A percentile compares a stretch with the other conserved stretches of the same genome.
phyloP scores from a whole-genome alignment of 1,284 basidiomycete genomes.

The Heterobasidion annosum region DNA sequence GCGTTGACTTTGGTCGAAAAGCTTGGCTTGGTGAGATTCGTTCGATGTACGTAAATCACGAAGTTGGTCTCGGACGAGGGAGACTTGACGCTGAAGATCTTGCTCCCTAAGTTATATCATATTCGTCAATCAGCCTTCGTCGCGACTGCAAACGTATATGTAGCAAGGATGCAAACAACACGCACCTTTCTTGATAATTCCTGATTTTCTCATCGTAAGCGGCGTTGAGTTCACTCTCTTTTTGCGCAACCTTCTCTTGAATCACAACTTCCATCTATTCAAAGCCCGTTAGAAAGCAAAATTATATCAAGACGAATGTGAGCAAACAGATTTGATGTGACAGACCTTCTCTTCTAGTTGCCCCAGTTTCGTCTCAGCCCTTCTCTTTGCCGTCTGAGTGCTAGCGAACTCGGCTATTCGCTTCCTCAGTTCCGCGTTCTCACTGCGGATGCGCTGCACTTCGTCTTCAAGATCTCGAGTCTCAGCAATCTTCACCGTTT shows the following conservation, averaged over 20 bases:
- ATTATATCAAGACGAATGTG: not conserved
- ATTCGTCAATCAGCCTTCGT: not conserved
- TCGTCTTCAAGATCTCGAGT: conserved; percentile 69
- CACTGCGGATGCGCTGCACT: conserved; percentile 61
- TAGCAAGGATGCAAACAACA: conserved; percentile 14
- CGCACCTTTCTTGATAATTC: conserved; percentile 93
- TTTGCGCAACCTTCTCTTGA: conserved; percentile 76
- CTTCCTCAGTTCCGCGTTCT: conserved; percentile 73
- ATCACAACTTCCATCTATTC: conserved; percentile 85
- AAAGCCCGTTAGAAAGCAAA: conserved; percentile 5
- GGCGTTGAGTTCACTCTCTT: conserved; percentile 93
- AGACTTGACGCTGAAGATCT: conserved; percentile 82
- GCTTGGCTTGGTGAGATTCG: conserved; percentile 85
- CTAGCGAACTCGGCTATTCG: conserved; percentile 57
- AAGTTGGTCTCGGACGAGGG: conserved; percentile 80
- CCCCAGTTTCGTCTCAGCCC: conserved; percentile 64
- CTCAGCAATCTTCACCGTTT: conserved; percentile 82
- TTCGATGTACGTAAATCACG: conserved; percentile 85
- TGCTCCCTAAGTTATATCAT: conserved; percentile 58
- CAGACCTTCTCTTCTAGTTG: conserved; percentile 78
- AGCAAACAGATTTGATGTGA: not conserved
- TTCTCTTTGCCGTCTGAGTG: conserved; percentile 69
- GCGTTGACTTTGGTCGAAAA: conserved; percentile 81
- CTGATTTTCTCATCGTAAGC: conserved; percentile 92
- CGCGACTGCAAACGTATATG: not conserved